Base-by-base conservation (phyloP, 169 alveolate species). In the Cryptosporidium andersoni region DNA sequence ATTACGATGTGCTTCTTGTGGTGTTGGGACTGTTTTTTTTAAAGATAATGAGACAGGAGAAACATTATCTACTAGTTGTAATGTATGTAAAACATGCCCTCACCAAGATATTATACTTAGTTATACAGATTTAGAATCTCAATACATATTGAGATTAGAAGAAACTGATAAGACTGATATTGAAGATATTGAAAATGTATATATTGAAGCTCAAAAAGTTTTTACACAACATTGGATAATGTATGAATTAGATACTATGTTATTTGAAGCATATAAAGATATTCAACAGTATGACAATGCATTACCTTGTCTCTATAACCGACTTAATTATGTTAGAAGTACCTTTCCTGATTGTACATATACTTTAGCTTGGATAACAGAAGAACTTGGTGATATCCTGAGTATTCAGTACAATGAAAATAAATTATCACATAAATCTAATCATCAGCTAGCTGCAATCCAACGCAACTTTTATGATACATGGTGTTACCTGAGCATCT, bases 341-440 rank as follows among this genome's bases (percentile, higher is more conserved):
- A 91, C 82, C 34, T 80, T 89, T 40, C 92, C 92, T 4, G 89
- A 95, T 45, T 93, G 95, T 42, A 85, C 91, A 42, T 93, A 93
- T 88, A 89, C 92, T 25, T 66, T 92, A n/a, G 96, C 96, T 42
- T 93, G 92, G 93, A 89, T 92, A 81, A 89, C 91, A 47, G 96
- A 93, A 64, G 96, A 93, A 47, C 88, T 91, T 42, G 96, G 94
- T 1, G 96, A 93, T 65, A 88, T 89, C 25, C 49, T 74, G 8
- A 74, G 74, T 58, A 60, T 74, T 37, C 74, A 55, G 4, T 37
- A 53, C 37, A 40, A 51, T 45, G 43, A 43, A 49, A 55, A 52
- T 4, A 74, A 39, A 8, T 25, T 25, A 25, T 25, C 25, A 25
- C 25, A 25, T 25, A 25, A 25, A 25, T 49, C 81, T 36, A 74